Percentiles rank a stretch among this genome's conserved stretches.
phyloP scores from a whole-genome alignment of 2,329 filamentous ascomycete species.

The Stemphylium beticola region DNA sequence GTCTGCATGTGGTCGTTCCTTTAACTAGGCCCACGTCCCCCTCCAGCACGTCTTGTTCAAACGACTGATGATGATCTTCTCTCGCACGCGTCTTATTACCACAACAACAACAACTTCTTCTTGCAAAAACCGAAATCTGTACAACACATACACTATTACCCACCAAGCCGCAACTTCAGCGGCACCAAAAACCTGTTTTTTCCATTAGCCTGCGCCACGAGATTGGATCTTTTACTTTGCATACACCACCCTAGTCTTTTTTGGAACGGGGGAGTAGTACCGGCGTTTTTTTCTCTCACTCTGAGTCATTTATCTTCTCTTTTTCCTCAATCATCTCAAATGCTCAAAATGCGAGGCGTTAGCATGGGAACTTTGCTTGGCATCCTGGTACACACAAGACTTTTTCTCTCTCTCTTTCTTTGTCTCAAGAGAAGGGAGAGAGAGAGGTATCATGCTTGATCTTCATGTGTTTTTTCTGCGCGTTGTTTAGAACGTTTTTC shows the following conservation, averaged over 20 bases:
- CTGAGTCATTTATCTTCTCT: background rate
- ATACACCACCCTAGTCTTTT: background rate
- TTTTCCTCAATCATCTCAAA: background rate
- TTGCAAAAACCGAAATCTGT: slow-evolving; percentile 1
- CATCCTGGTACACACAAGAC: background rate
- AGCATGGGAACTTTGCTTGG: background rate
- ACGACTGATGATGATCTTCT: slow-evolving; percentile 8
- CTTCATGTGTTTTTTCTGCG: background rate
- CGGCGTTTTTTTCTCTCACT: background rate
- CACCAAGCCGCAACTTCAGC: slow-evolving; percentile 1
- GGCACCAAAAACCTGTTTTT: slow-evolving; percentile 15
- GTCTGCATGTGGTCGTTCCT: slow-evolving; percentile 36
- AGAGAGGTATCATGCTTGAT: background rate
- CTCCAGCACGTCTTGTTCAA: background rate
- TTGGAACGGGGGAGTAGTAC: background rate
- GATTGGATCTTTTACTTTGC: slow-evolving; percentile 8
- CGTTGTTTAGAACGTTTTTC: background rate
- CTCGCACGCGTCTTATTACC: background rate
- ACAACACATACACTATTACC: background rate
- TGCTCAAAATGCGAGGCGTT: slow-evolving; percentile 2
- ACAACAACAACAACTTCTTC: background rate
- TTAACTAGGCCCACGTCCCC: slow-evolving; percentile 48
- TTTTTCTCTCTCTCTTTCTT: background rate
- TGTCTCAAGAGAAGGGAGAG: too few relatives aligned
- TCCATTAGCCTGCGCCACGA: background rate